Evolutionary conservation across 2,329 filamentous ascomycete genomes (phyloP), one percentile per base, ranked within the genome.

Genomic region (Clarireedia paspali): DNA sequence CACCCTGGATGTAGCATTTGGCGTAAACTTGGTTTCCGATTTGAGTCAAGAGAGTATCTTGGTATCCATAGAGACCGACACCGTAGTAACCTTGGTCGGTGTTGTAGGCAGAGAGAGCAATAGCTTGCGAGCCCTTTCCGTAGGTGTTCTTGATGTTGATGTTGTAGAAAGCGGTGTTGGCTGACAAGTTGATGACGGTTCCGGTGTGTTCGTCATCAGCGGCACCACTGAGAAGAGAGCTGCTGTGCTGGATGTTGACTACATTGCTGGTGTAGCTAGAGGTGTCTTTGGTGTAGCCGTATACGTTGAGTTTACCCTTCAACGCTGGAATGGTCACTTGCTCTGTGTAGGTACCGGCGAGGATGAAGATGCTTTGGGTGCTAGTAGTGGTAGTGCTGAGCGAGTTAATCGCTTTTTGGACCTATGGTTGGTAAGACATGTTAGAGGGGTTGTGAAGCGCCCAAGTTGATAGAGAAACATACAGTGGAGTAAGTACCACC

Each of bases 81-180:
- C 71, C 80, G 61, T 84, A 83, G 70, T 81, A 83, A 46, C 77
- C 79, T 68, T 82, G 78, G 51, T 76, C 70, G 55, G 68, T 72
- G 27, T 70, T 75, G 38, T 76, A 72, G 5, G 80, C 78, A 36
- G 74, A 76, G 17, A 84, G 57, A 2, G 81, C 80, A 48, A 83
- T 70, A 12, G 76, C 78, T 61, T 81, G 78, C 4, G 72, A 73
- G 23, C 77, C 76, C 40, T 71, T 52, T 6, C 77, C 78, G 52
- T 74, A 70, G n/a, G 74, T 70, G 57, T 81, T 81, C 50, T 73
- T 74, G 3, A 82, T 70, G 65, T 83, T 82, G 71, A 84, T 73
- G 65, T 83, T 83, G 72, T 83, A 83, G 48, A 83, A 73, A 59
- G 76, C 77, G 52, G 63, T 77, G 73, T 77, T 80, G 4, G 70